Percentiles rank a stretch among this genome's conserved stretches.
phyloP scores from a whole-genome alignment of 768 basidiomycete genomes.

The Boletus tomentosulus region DNA sequence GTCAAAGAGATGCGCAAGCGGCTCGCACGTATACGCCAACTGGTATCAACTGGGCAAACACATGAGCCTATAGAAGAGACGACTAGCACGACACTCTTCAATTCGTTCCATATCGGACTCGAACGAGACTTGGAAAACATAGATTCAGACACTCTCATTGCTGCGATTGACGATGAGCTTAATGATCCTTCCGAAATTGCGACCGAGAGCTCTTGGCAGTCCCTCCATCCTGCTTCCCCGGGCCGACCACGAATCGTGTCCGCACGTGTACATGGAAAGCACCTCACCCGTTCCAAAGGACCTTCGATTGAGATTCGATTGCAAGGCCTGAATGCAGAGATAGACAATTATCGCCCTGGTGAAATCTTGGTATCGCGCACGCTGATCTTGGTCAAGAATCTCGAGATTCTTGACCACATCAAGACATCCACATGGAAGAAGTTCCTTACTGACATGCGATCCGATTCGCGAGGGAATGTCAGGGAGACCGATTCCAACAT shows the following conservation, averaged over 20 bases:
- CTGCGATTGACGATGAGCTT: slow-evolving; percentile 90
- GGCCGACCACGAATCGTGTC: slow-evolving; percentile 33
- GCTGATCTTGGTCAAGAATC: slow-evolving; percentile 60
- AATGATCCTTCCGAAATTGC: slow-evolving; percentile 69
- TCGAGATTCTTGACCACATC: slow-evolving; percentile 96
- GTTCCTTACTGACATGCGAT: slow-evolving; percentile 82
- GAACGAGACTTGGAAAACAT: slow-evolving; percentile 69
- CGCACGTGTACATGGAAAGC: slow-evolving; percentile 49
- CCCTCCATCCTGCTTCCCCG: slow-evolving; percentile 55
- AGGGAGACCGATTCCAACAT: slow-evolving; percentile 91
- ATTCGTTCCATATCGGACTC: slow-evolving; percentile 92
- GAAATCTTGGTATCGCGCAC: slow-evolving; percentile 60
- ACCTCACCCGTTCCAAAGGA: slow-evolving; percentile 66
- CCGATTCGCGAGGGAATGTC: slow-evolving; percentile 82
- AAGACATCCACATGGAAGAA: slow-evolving; percentile 99
- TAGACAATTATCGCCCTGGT: slow-evolving; percentile 59
- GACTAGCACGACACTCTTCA: slow-evolving; percentile 79
- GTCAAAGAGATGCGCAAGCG: slow-evolving; percentile 83
- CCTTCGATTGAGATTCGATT: slow-evolving; percentile 84
- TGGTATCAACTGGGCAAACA: slow-evolving; percentile 85
- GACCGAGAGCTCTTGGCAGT: slow-evolving; percentile 89
- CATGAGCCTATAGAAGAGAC: slow-evolving; percentile 72
- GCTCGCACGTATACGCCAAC: slow-evolving; percentile 84
- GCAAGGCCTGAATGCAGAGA: slow-evolving; percentile 56
- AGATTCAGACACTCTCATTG: slow-evolving; percentile 74